phyloP scores from a whole-genome alignment of 2,329 filamentous ascomycete genomes.

The Cryphonectria parasitica region DNA sequence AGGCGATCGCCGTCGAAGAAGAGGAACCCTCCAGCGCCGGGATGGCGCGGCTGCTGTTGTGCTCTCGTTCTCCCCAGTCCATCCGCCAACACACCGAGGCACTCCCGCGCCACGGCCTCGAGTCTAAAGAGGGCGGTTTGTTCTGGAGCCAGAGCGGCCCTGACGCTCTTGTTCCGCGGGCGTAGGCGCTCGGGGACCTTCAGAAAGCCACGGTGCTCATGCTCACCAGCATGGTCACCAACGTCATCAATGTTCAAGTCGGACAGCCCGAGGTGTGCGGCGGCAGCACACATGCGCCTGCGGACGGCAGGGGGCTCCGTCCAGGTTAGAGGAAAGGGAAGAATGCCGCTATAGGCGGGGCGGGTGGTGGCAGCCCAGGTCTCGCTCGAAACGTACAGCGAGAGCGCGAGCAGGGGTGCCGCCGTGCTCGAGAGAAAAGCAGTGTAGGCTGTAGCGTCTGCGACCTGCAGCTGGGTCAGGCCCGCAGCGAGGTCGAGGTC shows the following conservation, averaged over 20 bases:
- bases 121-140: slow-evolving; percentile 76
- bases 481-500: slow-evolving; percentile 47
- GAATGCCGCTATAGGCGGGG: slow-evolving; percentile 76
- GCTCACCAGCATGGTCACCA: slow-evolving; percentile 34
- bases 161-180: slow-evolving; percentile 59
- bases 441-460: slow-evolving; percentile 57
- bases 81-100: slow-evolving; percentile 71
- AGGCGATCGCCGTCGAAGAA: slow-evolving; percentile 37
- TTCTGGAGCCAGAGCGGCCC: slow-evolving; percentile 68
- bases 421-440: slow-evolving; percentile 76
- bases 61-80: not conserved
- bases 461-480: slow-evolving; percentile 45
- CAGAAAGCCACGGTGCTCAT: slow-evolving; percentile 36
- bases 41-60: slow-evolving; percentile 40
- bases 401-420: slow-evolving; percentile 80
- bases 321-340: slow-evolving; percentile 89
- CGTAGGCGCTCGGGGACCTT: slow-evolving; percentile 52
- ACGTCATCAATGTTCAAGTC: slow-evolving; percentile 62
- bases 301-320: slow-evolving; percentile 77
- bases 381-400: slow-evolving; percentile 84
- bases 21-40: slow-evolving; percentile 34
- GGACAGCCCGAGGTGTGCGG: slow-evolving; percentile 70
- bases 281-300: slow-evolving; percentile 69
- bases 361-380: slow-evolving; percentile 82
- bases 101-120: slow-evolving; percentile 70